Evolutionary conservation across 2,329 filamentous ascomycete genomes (phyloP).

Genomic region (Tympanopsis confertula): DNA sequence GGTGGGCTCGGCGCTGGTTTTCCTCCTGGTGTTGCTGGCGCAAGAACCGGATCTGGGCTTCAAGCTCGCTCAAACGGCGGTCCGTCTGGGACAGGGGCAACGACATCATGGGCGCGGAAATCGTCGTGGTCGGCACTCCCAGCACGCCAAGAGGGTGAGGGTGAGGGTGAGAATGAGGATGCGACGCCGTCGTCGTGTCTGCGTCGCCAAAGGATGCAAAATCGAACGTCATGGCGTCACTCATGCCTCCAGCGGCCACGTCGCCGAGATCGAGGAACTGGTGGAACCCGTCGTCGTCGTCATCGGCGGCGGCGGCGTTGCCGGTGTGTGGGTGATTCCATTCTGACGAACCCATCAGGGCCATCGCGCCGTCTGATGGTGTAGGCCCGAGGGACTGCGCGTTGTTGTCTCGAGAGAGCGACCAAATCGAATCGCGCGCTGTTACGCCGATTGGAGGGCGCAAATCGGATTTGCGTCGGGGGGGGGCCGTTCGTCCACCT

Average conservation of each 20-base stretch:
- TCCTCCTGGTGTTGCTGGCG: conserved; percentile 53
- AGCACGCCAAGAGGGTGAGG: conserved; percentile 24
- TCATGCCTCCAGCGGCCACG: conserved; percentile 38
- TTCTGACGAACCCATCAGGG: neutral
- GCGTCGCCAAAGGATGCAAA: conserved; percentile 39
- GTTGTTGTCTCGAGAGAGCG: too few species aligned
- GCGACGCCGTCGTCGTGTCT: conserved; percentile 25
- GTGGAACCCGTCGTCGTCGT: conserved; percentile 46
- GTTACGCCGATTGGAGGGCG: too few species aligned
- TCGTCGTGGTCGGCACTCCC: conserved; percentile 28
- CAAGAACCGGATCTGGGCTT: conserved; percentile 55
- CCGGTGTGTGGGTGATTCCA: neutral
- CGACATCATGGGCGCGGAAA: conserved; percentile 3
- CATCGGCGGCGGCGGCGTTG: neutral
- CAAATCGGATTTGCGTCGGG: too few species aligned
- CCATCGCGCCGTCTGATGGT: too few species aligned
- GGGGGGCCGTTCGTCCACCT: too few species aligned
- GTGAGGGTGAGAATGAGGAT: too few species aligned
- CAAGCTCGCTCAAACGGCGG: conserved; percentile 43
- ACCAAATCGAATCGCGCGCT: too few species aligned
- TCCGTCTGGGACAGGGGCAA: neutral
- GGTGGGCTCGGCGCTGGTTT: conserved; percentile 32
- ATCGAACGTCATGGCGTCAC: conserved; percentile 45
- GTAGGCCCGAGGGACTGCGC: too few species aligned
- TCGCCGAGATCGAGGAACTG: conserved; percentile 51